Base-by-base conservation (phyloP, 177 flowering plant genomes). In the Vitis hybrid region DNA sequence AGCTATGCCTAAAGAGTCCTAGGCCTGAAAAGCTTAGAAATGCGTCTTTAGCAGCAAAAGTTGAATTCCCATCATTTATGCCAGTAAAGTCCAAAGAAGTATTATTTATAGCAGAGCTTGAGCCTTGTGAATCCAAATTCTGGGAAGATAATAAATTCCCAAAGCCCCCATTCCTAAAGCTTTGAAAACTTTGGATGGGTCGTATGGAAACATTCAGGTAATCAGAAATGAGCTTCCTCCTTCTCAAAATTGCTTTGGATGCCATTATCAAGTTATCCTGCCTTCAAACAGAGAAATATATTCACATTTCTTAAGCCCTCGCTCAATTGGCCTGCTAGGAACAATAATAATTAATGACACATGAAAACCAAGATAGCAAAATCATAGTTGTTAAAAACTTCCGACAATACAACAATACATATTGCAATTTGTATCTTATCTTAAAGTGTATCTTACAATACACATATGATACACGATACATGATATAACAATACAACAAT, bases 231-330 rank as follows among this genome's bases (percentile, higher is more conserved):
- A 68, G 24, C 52, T 75, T 84, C 78, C 74, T 87, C 78, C 90
- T 87, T 70, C 91, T 75, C 56, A 90, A 65, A 71, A 93, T 78
- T 56, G 88, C 87, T 72, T 86, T 73, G n/a, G 90, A 83, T 66
- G 92, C 87, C 98, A 93, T 93, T 76, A 55, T 66, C 11, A 52
- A 64, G 70, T 50, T 49, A 54, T 30, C 58, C 46, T 51, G 49
- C 19, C 50, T 32, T 57, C 30, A 66, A 56, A 48, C 30, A 59
- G 35, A 48, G 48, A 64, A 60, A n/a, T 56, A 71, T 66, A 64
- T 18, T 69, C 76, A 62, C 75, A 69, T 72, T 60, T 72, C 68
- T 65, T 65, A 62, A 16, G 56, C 52, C 27, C 66, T 56, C 15
- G 30, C 60, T 60, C 51, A 50, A n/a, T 27, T 32, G 58, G 5